A percentile compares a stretch with the other conserved stretches of the same genome.
phyloP scores from a whole-genome alignment of 345 rosid genomes.

The Sisymbrium irio region DNA sequence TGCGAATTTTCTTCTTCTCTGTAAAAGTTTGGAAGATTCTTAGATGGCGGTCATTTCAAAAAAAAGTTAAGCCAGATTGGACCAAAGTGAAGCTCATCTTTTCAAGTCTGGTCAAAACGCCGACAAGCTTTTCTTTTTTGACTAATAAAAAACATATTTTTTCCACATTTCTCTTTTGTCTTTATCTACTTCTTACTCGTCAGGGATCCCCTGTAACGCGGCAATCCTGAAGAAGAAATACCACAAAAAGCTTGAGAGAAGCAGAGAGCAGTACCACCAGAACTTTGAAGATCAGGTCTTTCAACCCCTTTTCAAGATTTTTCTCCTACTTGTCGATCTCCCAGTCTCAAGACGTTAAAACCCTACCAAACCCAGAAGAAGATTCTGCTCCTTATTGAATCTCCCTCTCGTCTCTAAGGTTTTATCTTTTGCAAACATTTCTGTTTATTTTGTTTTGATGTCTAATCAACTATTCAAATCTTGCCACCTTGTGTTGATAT shows the following conservation, averaged over 20 bases:
- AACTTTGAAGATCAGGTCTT: constrained; percentile 14
- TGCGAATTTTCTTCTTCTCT: not conserved
- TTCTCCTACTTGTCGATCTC: not conserved
- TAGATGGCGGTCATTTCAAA: not conserved
- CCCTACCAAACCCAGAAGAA: not conserved
- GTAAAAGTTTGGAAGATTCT: not conserved
- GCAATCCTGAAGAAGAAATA: constrained; percentile 19
- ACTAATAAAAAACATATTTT: constrained; percentile 16
- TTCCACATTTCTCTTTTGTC: constrained; percentile 22
- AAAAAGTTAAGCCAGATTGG: constrained; percentile 20
- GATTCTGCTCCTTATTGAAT: not conserved
- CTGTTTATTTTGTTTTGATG: not conserved
- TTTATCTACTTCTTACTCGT: constrained; percentile 15
- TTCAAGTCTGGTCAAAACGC: constrained; percentile 26
- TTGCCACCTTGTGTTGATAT: not conserved
- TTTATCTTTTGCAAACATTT: not conserved
- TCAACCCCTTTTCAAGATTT: not conserved
- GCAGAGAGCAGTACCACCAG: not conserved
- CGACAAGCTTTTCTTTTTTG: constrained; percentile 17
- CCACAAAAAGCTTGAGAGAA: not conserved
- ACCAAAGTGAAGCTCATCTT: constrained; percentile 5
- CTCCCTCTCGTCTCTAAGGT: not conserved
- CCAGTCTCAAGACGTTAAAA: not conserved
- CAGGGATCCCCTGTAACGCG: constrained; percentile 37
- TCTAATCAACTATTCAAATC: not conserved